Evolutionary conservation across 2,329 filamentous ascomycete species (phyloP), one percentile per base, ranked within the genome.

Genomic region (Ophiosphaerella herpotricha): DNA sequence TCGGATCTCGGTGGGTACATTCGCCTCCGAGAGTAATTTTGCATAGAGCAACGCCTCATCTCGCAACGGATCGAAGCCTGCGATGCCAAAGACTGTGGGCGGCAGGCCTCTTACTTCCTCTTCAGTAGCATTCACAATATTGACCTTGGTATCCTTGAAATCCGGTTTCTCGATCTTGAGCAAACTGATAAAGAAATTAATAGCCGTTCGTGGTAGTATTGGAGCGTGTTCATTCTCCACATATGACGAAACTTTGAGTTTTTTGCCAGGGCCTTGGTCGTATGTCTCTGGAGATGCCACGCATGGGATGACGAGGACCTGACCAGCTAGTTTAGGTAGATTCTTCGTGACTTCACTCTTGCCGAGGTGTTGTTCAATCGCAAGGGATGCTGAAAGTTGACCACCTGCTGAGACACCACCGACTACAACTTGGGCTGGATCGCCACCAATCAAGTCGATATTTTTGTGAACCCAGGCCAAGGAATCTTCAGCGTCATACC

Each of bases 381-480:
- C 70, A 2, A 82, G 71, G 1, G 76, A 76, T 0, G 76, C 75
- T 2, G 78, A 70, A 31, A 82, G 75, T 57, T 81, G 80, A 16
- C 75, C 80, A 3, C 80, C 81, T 0, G 80, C 80, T 0, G 76
- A 79, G 1, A 76, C 77, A 8, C 80, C 81, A 1, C 79, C 79
- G 0, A 82, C 61, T 3, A 82, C 64, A 50, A 82, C 80, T 21
- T 78, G 65, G 0, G 57, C 50, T 4, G 71, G 46, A 34, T 81
- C 75, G 7, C 74, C 74, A 13, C 71, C 72, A 4, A 81, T 26
- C 29, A 62, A 48, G 0, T 61, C 55, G 1, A 77, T 74, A 48
- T 80, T 68, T 12, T 69, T 66, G 42, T 83, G 77, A 0, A 82
- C 61, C 83, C 82, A 86, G 14, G 75, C 69, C 29, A 84, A 80